These are phyloP conservation scores for Arbutus unedo DNA, from an alignment of 148 eudicot genomes.

Conservation along the genomic window DNA sequence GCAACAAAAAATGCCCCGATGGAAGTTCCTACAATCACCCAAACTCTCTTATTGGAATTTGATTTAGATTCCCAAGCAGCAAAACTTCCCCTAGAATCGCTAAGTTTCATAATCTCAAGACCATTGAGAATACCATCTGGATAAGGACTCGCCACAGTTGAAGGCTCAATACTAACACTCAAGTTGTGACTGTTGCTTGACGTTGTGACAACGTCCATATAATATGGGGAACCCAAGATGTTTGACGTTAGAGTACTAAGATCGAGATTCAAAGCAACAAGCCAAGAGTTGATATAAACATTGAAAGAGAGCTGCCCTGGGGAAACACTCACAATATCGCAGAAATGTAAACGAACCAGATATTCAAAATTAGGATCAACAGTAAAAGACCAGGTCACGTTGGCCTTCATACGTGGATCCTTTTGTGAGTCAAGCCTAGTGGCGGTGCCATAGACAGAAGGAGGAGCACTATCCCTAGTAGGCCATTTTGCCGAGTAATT, in stretches of 20 bases:
- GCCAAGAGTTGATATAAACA: conserved; percentile 53
- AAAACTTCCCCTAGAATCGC: conserved; percentile 44
- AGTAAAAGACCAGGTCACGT: conserved; percentile 54
- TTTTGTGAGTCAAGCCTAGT: conserved; percentile 33
- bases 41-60: conserved; percentile 33
- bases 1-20: conserved; percentile 28
- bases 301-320: conserved; percentile 33
- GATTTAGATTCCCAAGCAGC: conserved; percentile 28
- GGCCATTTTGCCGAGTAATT: conserved; percentile 34
- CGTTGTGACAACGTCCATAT: conserved; percentile 40
- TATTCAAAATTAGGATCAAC: conserved; percentile 59
- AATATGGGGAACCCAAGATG: conserved; percentile 41
- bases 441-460: conserved; percentile 54
- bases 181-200: conserved; percentile 22
- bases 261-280: conserved; percentile 43
- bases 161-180: conserved; percentile 51
- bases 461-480: conserved; percentile 44
- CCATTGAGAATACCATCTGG: conserved; percentile 70
- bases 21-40: conserved; percentile 29
- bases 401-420: conserved; percentile 33
- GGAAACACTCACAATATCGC: conserved; percentile 39
- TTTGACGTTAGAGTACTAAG: conserved; percentile 42
- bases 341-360: conserved; percentile 58
- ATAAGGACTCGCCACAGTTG: conserved; percentile 24
- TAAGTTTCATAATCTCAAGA: conserved; percentile 65